Percentiles rank a stretch among this genome's conserved stretches.
Conservation (phyloP, 768 basidiomycete genomes). For the Kwoniella sp. region DNA sequence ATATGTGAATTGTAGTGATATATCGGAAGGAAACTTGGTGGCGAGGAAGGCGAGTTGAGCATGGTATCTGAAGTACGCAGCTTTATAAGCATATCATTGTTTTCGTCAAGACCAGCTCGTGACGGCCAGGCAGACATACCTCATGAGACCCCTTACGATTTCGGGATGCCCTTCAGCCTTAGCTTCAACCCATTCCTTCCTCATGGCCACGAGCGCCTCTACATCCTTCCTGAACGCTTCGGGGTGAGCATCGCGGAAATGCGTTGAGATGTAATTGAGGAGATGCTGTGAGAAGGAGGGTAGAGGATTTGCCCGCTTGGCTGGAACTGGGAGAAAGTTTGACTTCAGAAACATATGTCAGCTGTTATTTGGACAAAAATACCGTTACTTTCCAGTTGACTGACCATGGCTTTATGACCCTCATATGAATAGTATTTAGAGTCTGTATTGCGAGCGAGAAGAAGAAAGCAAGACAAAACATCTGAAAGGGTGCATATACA, state of each 20-base stretch:
- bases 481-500: not conserved
- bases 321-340: conserved; percentile 53
- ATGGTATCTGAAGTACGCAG: conserved; percentile 68
- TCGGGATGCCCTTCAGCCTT: conserved; percentile 60
- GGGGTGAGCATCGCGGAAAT: conserved; percentile 72
- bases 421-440: no score
- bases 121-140: conserved; percentile 63
- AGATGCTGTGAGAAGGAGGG: conserved; percentile 54
- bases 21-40: conserved; percentile 78
- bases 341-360: conserved; percentile 35
- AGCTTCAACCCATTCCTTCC: conserved; percentile 65
- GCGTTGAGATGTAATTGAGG: conserved; percentile 66
- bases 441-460: no score
- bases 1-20: conserved; percentile 61
- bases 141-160: conserved; percentile 57
- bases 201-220: conserved; percentile 67
- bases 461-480: not conserved
- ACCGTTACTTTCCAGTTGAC: not conserved
- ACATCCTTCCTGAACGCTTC: conserved; percentile 83
- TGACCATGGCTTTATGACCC: no score
- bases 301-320: conserved; percentile 49
- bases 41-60: conserved; percentile 82
- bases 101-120: not conserved
- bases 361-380: not conserved
- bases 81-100: not conserved